A percentile compares a stretch with the other conserved stretches of the same genome.
Conservation (phyloP, 495 filamentous ascomycete species). For the Gamarada debralockiae region DNA sequence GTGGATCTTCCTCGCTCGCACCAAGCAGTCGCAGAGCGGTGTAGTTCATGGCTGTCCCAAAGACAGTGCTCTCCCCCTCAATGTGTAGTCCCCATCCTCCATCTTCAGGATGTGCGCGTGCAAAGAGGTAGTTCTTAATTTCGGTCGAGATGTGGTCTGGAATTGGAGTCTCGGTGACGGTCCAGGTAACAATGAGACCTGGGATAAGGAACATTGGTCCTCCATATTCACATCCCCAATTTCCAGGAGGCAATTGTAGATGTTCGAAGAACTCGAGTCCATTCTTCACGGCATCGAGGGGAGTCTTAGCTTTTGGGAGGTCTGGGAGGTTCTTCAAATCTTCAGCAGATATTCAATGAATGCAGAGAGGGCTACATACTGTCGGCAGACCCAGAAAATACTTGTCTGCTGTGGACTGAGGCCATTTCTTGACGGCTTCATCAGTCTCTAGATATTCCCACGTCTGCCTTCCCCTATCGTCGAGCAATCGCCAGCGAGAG, state of each 20-base stretch:
- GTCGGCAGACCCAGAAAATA: constrained; percentile 74
- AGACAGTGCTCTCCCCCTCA: constrained; percentile 88
- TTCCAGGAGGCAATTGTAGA: constrained; percentile 80
- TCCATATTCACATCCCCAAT: constrained; percentile 97
- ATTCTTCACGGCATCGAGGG: constrained; percentile 75
- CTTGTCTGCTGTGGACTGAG: constrained; percentile 79
- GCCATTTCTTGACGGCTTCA: constrained; percentile 71
- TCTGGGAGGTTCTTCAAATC: constrained; percentile 61
- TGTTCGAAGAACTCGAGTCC: constrained; percentile 86
- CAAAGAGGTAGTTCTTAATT: constrained; percentile 91
- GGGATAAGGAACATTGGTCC: constrained; percentile 85
- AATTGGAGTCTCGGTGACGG: constrained; percentile 86
- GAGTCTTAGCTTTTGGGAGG: constrained; percentile 64
- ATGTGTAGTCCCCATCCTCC: constrained; percentile 97
- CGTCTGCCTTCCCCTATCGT: constrained; percentile 80
- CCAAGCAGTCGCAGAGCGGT: constrained; percentile 81
- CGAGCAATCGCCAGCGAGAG: constrained; percentile 76
- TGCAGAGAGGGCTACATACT: constrained; percentile 30
- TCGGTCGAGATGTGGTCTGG: constrained; percentile 78
- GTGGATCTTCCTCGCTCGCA: constrained; percentile 77
- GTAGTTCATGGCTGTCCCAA: constrained; percentile 90
- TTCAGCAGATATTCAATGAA: not conserved
- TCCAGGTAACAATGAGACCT: constrained; percentile 81
- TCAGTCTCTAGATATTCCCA: constrained; percentile 91
- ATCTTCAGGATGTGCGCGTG: constrained; percentile 79